Percentiles rank a stretch among this genome's conserved stretches.
phyloP scores from a whole-genome alignment of 768 basidiomycete genomes.

The Rhodotorula graminis region DNA sequence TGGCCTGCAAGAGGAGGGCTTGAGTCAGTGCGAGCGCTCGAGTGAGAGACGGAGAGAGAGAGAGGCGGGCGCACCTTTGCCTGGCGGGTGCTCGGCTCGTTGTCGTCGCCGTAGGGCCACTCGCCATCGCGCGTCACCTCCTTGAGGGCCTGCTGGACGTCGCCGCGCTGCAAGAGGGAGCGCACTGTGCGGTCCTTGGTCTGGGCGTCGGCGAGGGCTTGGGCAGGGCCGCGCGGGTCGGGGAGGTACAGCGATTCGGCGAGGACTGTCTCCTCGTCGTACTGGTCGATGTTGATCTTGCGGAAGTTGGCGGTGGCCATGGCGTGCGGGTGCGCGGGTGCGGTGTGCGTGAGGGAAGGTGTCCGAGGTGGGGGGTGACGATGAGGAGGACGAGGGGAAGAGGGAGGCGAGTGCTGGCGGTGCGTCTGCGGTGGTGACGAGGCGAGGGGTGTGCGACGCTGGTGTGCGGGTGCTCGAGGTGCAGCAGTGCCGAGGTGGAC shows the following conservation, averaged over 20 bases:
- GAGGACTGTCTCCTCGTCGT: slow-evolving; percentile 82
- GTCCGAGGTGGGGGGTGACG: no score
- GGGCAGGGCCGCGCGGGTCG: slow-evolving; percentile 71
- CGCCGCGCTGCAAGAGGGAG: slow-evolving; percentile 65
- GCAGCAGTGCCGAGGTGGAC: background rate
- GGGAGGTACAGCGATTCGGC: slow-evolving; percentile 81
- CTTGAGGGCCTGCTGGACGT: slow-evolving; percentile 66
- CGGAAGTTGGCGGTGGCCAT: slow-evolving; percentile 57
- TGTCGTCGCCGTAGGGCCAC: slow-evolving; percentile 80
- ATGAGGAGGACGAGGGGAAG: background rate
- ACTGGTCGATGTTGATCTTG: slow-evolving; percentile 88
- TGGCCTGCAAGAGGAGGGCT: slow-evolving; percentile 58
- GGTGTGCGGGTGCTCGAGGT: background rate
- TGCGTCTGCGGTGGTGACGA: background rate
- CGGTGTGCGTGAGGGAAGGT: no score
- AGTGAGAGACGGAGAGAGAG: background rate
- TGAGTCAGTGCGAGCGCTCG: no score
- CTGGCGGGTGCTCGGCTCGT: slow-evolving; percentile 56
- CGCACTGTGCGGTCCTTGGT: slow-evolving; percentile 68
- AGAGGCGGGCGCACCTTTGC: slow-evolving; percentile 63
- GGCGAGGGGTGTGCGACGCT: background rate
- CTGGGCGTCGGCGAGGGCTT: slow-evolving; percentile 70
- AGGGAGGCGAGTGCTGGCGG: background rate
- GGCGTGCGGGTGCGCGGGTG: background rate
- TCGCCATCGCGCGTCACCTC: slow-evolving; percentile 59